These are phyloP conservation scores for Colletotrichum coccodes DNA, from an alignment of 2,329 filamentous ascomycete genomes.

Conservation along the genomic window DNA sequence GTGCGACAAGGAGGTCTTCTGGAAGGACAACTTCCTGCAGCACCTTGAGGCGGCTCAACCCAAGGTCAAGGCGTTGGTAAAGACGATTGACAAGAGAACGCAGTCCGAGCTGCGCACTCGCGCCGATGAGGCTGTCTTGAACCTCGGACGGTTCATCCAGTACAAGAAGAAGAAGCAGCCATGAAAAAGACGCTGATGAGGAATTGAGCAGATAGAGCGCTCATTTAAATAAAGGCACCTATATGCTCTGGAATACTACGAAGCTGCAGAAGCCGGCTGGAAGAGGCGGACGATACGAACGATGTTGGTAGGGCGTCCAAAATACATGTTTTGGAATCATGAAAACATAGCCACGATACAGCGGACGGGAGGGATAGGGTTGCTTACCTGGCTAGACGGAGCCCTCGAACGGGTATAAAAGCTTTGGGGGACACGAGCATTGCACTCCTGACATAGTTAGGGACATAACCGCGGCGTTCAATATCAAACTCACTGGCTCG, in stretches of 20 bases:
- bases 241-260: neutral
- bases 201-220: neutral
- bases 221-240: neutral
- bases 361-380: neutral
- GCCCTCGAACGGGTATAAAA: neutral
- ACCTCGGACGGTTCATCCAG: constrained; percentile 69
- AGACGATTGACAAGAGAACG: constrained; percentile 69
- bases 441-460: constrained; percentile 33
- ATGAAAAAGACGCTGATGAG: constrained; percentile 28
- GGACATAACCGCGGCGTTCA: constrained; percentile 29
- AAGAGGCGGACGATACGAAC: neutral
- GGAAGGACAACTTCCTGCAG: constrained; percentile 67
- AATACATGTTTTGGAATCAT: constrained; percentile 14
- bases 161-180: constrained; percentile 71
- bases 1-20: constrained; percentile 72
- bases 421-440: constrained; percentile 8
- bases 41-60: constrained; percentile 66
- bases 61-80: constrained; percentile 65
- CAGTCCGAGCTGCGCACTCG: constrained; percentile 65
- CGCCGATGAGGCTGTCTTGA: constrained; percentile 70
- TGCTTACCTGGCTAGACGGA: constrained; percentile 27
- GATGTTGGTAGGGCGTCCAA: constrained; percentile 1
- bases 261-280: neutral
- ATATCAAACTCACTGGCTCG: constrained; percentile 32
- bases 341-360: constrained; percentile 20